Percentiles rank a stretch among this genome's conserved stretches.
These are phyloP conservation scores for Annona squamosa DNA, from an alignment of 164 flowering plant genomes.

Conservation along the genomic window DNA sequence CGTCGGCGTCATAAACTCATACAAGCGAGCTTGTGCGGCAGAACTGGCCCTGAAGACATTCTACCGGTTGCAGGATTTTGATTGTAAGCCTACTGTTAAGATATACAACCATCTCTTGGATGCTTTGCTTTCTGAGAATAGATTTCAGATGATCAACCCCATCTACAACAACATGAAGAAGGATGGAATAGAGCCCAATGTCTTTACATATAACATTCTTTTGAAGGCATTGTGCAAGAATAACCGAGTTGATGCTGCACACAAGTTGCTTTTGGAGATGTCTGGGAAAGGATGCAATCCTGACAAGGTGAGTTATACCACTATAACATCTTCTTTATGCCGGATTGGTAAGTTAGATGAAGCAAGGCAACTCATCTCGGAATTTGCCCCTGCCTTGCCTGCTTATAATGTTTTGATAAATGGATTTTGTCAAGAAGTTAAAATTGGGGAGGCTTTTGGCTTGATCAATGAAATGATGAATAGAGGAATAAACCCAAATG, in stretches of 20 bases:
- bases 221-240: slow-evolving; percentile 85
- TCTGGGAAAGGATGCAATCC: slow-evolving; percentile 57
- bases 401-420: slow-evolving; percentile 69
- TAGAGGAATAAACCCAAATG: slow-evolving; percentile 52
- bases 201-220: slow-evolving; percentile 74
- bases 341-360: slow-evolving; percentile 50
- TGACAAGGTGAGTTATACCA: slow-evolving; percentile 72
- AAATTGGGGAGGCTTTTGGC: slow-evolving; percentile 38
- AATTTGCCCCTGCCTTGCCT: slow-evolving; percentile 41
- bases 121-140: slow-evolving; percentile 59
- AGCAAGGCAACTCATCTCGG: slow-evolving; percentile 47
- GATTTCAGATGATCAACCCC: slow-evolving; percentile 61
- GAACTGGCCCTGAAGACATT: slow-evolving; percentile 73
- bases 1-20: slow-evolving; percentile 43
- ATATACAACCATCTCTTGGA: slow-evolving; percentile 78
- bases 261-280: slow-evolving; percentile 70
- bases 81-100: slow-evolving; percentile 56
- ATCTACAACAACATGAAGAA: slow-evolving; percentile 67
- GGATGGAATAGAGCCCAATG: slow-evolving; percentile 70
- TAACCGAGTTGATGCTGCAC: slow-evolving; percentile 53
- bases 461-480: slow-evolving; percentile 51
- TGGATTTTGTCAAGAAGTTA: slow-evolving; percentile 42
- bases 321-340: slow-evolving; percentile 66
- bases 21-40: slow-evolving; percentile 34
- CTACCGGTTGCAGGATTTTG: slow-evolving; percentile 67